phyloP scores from a whole-genome alignment of 345 rosid species.

The Hirschfeldia incana region DNA sequence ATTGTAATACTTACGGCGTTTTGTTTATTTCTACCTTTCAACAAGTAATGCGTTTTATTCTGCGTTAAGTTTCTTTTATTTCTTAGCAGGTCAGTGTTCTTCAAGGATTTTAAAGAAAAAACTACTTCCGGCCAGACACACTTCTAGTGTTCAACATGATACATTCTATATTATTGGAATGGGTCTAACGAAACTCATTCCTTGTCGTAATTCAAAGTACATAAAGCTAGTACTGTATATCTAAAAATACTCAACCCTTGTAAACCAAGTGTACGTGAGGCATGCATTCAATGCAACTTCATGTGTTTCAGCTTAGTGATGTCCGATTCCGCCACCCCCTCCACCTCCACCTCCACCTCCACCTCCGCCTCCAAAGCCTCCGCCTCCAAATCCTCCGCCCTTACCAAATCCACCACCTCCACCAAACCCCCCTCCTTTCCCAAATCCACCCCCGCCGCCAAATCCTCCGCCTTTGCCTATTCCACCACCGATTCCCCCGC shows the following conservation, averaged over 20 bases:
- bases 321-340: constrained; percentile 28
- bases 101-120: neutral
- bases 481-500: constrained; percentile 35
- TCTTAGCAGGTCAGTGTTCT: neutral
- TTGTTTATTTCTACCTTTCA: neutral
- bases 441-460: constrained; percentile 34
- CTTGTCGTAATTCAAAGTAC: constrained; percentile 12
- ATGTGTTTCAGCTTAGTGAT: constrained; percentile 18
- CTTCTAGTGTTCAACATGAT: constrained; percentile 3
- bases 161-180: constrained; percentile 11
- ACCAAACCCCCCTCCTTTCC: constrained; percentile 2
- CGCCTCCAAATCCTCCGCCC: constrained; percentile 25
- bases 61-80: neutral
- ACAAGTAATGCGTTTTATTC: neutral
- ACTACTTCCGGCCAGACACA: neutral
- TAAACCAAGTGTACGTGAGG: constrained; percentile 23
- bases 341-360: constrained; percentile 25
- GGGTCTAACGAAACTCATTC: constrained; percentile 14
- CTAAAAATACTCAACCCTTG: constrained; percentile 6
- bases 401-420: constrained; percentile 4
- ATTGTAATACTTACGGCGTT: neutral
- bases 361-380: constrained; percentile 9
- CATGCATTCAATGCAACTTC: constrained; percentile 21
- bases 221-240: constrained; percentile 10
- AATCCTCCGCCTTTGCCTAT: constrained; percentile 30